phyloP scores from a whole-genome alignment of 129 eudicot genomes.

The Saussurea involucrata region DNA sequence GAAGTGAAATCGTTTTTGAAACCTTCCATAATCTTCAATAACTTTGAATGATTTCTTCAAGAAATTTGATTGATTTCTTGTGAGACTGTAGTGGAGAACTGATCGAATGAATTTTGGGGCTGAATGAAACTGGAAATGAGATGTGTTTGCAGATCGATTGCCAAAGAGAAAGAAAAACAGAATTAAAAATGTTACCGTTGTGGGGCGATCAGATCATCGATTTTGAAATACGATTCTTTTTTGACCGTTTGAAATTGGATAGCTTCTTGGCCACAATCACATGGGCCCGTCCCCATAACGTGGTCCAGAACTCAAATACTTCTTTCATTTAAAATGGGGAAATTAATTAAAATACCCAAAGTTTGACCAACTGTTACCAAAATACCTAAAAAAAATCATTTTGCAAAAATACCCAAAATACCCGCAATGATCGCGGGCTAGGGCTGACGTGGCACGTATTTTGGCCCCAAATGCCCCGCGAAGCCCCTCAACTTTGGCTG shows the following conservation, averaged over 20 bases:
- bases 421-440: no score
- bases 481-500: no score
- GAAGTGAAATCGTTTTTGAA: background rate
- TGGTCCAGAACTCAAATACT: background rate
- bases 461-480: no score
- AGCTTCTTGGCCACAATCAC: background rate
- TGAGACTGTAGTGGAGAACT: background rate
- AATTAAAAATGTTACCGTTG: conserved; percentile 33
- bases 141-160: background rate
- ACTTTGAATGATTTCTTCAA: background rate
- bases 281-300: background rate
- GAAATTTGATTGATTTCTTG: background rate
- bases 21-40: conserved; percentile 12
- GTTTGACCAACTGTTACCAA: no score
- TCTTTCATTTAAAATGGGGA: background rate
- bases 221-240: conserved; percentile 1
- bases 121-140: background rate
- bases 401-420: no score
- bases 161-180: background rate
- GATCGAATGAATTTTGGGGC: background rate
- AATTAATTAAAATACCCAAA: no score
- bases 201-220: background rate
- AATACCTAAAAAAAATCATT: no score
- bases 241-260: conserved; percentile 25
- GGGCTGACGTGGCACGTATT: no score